Percentiles rank a stretch among this genome's conserved stretches.
phyloP scores from a whole-genome alignment of 257 asterid species.

The Nicotiana sylvestris region DNA sequence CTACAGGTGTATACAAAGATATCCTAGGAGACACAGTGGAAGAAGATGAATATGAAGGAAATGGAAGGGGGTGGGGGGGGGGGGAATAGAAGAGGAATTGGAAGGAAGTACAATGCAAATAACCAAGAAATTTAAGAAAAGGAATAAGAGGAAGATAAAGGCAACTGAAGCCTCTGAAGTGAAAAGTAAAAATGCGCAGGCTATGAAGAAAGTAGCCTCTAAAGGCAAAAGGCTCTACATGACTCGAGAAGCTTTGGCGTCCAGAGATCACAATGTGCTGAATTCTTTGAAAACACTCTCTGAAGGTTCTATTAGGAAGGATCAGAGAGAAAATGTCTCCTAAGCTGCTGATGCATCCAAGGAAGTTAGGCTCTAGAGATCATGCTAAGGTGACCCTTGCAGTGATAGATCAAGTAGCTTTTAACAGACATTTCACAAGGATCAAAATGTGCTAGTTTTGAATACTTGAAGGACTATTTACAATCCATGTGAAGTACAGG shows the following conservation, averaged over 20 bases:
- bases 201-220: not conserved
- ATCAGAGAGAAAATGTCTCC: not conserved
- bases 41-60: not conserved
- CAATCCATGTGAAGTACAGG: not conserved
- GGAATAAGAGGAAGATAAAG: not conserved
- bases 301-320: not conserved
- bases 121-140: not conserved
- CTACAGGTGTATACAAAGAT: not conserved
- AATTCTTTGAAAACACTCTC: not conserved
- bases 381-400: not conserved
- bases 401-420: not conserved
- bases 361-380: not conserved
- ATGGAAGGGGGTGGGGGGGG: not conserved
- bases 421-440: not conserved
- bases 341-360: not conserved
- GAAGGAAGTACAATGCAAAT: not conserved
- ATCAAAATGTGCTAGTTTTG: not conserved
- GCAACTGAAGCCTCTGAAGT: not conserved
- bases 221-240: not conserved
- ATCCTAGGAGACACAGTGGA: not conserved
- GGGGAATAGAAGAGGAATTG: not conserved
- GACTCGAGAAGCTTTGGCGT: slow-evolving; percentile 1
- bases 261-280: not conserved
- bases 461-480: not conserved
- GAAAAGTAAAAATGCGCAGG: not conserved